Base-by-base conservation (phyloP, 805 yeast genomes). In the Kuraishia floccosa region DNA sequence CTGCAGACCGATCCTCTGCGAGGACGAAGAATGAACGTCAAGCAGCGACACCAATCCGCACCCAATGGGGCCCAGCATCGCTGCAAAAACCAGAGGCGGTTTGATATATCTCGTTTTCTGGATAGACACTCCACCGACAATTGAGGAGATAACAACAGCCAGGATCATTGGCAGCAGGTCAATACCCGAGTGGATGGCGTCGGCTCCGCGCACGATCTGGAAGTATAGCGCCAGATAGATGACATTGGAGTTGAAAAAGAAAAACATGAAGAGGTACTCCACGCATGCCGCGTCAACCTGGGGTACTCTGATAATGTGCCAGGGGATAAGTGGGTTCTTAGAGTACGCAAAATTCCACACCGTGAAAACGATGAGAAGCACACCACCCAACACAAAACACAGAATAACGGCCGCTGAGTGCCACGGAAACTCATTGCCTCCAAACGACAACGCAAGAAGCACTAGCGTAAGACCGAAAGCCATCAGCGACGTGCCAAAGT, bases 391-490 rank as follows among this genome's bases (percentile, higher is more conserved):
- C 6, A 67, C 49, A 31, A 76, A 60, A 32, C 66, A 64, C 9
- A 50, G 40, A 6, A 76, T 64, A 3, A 70, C 68, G 4, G 69
- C 62, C 11, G 70, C 68, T 0, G 76, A 65, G 3, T 51, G 44
- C 84, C 83, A 76, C 2, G 69, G 50, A 40, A 50, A 63, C 21
- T 62, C 53, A 20, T 52, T 46, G 3, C 76, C 76, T 13, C 81
- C 81, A 40, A 67, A 65, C 1, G 72, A 61, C 22, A 69, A 48
- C 0, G 63, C 81, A 27, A 66, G 52, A 32, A 63, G 48, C 1
- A 69, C 35, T 20, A 72, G 42, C 3, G 68, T 65, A 23, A 63
- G 40, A 1, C 72, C 72, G 4, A 51, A 39, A 3, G 63, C 45
- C 5, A 67, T 35, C 7, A 69, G 38, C 14, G 54, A 37, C 3